These are phyloP conservation scores for Ceratobasidium sp. DNA, from an alignment of 1,284 basidiomycete species.

Conservation along the genomic window DNA sequence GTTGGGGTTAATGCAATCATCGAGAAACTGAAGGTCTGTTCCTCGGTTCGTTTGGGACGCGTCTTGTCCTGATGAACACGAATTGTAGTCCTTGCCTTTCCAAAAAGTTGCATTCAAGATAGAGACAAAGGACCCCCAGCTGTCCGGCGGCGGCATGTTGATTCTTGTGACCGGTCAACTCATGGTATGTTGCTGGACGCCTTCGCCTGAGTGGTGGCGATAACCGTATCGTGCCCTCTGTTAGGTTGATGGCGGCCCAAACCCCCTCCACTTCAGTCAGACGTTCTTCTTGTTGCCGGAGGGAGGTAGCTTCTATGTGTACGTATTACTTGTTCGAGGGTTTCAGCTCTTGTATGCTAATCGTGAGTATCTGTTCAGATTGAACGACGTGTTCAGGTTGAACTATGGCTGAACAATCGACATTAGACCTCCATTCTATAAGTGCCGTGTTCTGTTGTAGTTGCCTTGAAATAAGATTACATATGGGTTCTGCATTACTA, in stretches of 20 bases:
- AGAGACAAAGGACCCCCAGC: conserved; percentile 89
- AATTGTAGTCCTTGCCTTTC: conserved; percentile 80
- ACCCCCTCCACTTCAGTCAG: conserved; percentile 90
- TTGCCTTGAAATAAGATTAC: conserved; percentile 20
- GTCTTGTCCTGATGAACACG: background rate
- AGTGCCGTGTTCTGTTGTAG: conserved; percentile 17
- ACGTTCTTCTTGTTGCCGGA: conserved; percentile 92
- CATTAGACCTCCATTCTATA: conserved; percentile 7
- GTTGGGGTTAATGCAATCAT: conserved; percentile 71
- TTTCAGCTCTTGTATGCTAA: conserved; percentile 24
- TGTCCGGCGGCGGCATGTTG: conserved; percentile 74
- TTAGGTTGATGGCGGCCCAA: conserved; percentile 81
- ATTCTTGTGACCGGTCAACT: conserved; percentile 92
- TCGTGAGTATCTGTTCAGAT: conserved; percentile 57
- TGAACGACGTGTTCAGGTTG: conserved; percentile 92
- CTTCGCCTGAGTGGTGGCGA: conserved; percentile 20
- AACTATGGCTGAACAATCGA: conserved; percentile 63
- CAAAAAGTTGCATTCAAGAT: conserved; percentile 84
- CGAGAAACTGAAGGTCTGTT: conserved; percentile 82
- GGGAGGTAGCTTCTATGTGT: conserved; percentile 85
- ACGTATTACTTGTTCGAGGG: conserved; percentile 54
- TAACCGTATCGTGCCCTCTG: conserved; percentile 10
- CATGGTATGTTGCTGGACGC: conserved; percentile 61
- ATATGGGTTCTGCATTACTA: background rate
- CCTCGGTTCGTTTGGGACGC: background rate